Evolutionary conservation across 164 flowering plant species (phyloP).

Genomic region (Umbellularia californica): DNA sequence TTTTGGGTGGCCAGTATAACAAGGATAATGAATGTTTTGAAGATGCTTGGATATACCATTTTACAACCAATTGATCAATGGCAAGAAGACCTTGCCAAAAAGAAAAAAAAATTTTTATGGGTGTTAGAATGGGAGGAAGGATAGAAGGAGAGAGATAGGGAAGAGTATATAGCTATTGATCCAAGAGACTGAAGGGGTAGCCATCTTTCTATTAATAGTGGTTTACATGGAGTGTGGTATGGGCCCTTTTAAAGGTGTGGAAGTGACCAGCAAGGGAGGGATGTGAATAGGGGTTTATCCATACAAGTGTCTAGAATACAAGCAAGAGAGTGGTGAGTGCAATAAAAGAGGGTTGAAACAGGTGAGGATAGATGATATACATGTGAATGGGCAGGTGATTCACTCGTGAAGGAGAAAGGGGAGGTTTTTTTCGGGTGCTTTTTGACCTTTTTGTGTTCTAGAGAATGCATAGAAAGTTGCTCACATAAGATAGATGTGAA

Average conservation of each 20-base stretch:
- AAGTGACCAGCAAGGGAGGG: neutral
- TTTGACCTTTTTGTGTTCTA: neutral
- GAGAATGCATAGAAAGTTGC: neutral
- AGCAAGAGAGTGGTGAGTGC: constrained; percentile 29
- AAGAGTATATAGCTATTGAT: neutral
- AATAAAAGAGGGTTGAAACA: constrained; percentile 8
- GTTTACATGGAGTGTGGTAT: neutral
- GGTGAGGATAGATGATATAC: no score
- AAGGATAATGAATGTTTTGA: constrained; percentile 9
- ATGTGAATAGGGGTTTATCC: neutral
- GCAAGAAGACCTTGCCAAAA: neutral
- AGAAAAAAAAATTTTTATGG: neutral
- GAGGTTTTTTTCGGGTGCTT: neutral
- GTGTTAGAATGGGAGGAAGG: neutral
- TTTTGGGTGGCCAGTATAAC: neutral
- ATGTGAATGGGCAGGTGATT: neutral
- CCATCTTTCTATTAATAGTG: neutral
- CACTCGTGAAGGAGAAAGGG: constrained; percentile 1
- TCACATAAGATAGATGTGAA: neutral
- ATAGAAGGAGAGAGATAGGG: neutral
- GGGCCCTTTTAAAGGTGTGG: neutral
- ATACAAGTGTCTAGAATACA: constrained; percentile 4
- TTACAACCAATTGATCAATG: neutral
- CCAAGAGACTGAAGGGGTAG: neutral
- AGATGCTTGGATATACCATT: neutral